Conservation (phyloP, 495 filamentous ascomycete genomes). For the Penicillium nucicola region DNA sequence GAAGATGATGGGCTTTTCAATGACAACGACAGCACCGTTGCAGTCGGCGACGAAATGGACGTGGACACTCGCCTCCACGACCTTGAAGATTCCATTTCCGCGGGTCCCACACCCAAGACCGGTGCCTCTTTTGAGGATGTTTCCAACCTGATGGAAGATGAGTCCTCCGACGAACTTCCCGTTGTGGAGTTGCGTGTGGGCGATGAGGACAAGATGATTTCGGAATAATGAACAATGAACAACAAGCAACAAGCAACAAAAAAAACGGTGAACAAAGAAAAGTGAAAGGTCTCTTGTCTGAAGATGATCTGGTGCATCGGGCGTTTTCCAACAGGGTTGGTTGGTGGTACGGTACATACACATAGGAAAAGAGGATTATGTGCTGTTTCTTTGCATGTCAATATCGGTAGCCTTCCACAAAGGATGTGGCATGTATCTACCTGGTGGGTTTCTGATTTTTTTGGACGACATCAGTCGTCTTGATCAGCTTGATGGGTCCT, state of each 20-base stretch:
- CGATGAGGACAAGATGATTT: conserved; percentile 34
- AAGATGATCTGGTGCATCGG: not conserved
- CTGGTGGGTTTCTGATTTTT: no score
- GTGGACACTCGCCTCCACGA: conserved; percentile 31
- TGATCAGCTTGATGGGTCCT: no score
- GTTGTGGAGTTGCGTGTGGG: conserved; percentile 45
- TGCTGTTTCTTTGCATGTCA: not conserved
- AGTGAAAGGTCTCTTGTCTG: not conserved
- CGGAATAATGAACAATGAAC: conserved; percentile 14
- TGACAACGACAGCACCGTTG: conserved; percentile 42
- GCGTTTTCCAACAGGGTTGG: not conserved
- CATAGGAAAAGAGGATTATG: not conserved
- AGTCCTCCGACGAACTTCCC: conserved; percentile 41
- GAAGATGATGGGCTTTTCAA: conserved; percentile 34
- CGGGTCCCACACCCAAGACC: conserved; percentile 13
- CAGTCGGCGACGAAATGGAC: conserved; percentile 41
- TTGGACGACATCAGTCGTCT: not conserved
- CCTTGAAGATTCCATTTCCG: conserved; percentile 20
- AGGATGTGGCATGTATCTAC: no score
- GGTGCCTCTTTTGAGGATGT: conserved; percentile 37
- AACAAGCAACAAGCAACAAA: not conserved
- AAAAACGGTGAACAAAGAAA: not conserved
- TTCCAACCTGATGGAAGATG: conserved; percentile 28
- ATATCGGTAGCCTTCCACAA: not conserved
- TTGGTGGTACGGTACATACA: not conserved